A percentile compares a stretch with the other conserved stretches of the same genome.
phyloP scores from a whole-genome alignment of 208 protist species.

The Crithidia bombi region DNA sequence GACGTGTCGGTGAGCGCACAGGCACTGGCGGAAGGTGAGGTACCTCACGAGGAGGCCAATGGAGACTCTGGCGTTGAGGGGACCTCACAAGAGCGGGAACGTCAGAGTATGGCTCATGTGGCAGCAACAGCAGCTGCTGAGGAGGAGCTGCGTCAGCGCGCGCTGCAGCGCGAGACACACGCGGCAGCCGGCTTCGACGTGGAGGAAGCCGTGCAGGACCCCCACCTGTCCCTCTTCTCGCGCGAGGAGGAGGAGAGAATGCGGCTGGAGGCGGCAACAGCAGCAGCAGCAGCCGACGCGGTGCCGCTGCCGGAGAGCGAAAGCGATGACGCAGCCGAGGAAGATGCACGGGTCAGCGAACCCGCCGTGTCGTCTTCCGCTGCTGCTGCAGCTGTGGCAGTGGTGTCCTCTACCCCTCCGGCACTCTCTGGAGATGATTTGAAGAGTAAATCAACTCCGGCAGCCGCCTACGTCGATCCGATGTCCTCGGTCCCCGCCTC shows the following conservation, averaged over 20 bases:
- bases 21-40: background rate
- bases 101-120: background rate
- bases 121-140: slow-evolving; percentile 6
- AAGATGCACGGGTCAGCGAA: background rate
- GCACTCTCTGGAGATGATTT: background rate
- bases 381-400: background rate
- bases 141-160: slow-evolving; percentile 24
- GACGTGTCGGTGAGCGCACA: background rate
- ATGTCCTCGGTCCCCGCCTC: no score
- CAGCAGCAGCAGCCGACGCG: slow-evolving; percentile 26
- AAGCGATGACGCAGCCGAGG: slow-evolving; percentile 7
- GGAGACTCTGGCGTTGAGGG: background rate
- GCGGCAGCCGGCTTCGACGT: slow-evolving; percentile 42
- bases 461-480: no score
- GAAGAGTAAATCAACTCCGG: no score
- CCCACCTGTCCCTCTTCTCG: slow-evolving; percentile 24
- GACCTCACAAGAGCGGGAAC: background rate
- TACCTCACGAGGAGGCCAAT: background rate
- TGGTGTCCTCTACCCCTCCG: background rate
- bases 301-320: slow-evolving; percentile 24
- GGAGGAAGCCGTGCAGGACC: slow-evolving; percentile 31
- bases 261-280: slow-evolving; percentile 4
- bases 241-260: slow-evolving; percentile 27
- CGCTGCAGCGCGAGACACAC: slow-evolving; percentile 27
- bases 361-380: background rate